Base-by-base conservation (phyloP, 345 rosid genomes). In the Mallotus nudiflorus region DNA sequence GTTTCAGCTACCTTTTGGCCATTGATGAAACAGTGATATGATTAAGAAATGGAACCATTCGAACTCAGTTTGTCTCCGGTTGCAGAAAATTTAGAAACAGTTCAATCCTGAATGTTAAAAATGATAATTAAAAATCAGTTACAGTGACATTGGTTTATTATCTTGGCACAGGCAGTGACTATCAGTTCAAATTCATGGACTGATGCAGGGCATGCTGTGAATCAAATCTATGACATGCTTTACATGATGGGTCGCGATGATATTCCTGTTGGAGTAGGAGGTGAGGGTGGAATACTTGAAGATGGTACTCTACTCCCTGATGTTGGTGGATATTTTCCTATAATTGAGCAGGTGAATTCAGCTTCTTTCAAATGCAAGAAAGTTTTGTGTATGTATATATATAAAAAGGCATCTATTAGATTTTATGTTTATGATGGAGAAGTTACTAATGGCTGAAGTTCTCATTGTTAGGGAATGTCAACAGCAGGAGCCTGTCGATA, bases 181-280 rank as follows among this genome's bases (percentile, higher is more conserved):
- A 65, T 91, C 59, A 89, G 35, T 71, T 62, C 90, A 57, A 94
- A 91, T 81, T 85, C 89, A 11, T 94, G 98, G 98, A 86, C 80
- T 5, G 82, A 89, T 83, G 96, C 92, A 20, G 98, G 98, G 53
- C 97, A 93, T 66, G 81, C 87, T n/a, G 90, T 88, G 86, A 89
- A 91, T 73, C 96, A 93, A 12, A 62, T 91, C 2, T 91, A 93
- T 63, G 98, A 93, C 82, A 24, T 93, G n/a, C 86, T 93, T 66
- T 89, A 88, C 85, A 93, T 93, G 98, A 93, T 93, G 97, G 88
- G 55, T 33, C 94, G 97, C 0, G 91, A 94, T 14, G 93, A 91
- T 66, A 75, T 93, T 16, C 48, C 90, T 0, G 90, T 94, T 20
- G 98, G 97, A 35, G 88, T 91, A 2, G 98, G 98, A 48, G 98